These are phyloP conservation scores for Paxillus ammoniavirescens DNA, from an alignment of 768 basidiomycete genomes.

Conservation along the genomic window DNA sequence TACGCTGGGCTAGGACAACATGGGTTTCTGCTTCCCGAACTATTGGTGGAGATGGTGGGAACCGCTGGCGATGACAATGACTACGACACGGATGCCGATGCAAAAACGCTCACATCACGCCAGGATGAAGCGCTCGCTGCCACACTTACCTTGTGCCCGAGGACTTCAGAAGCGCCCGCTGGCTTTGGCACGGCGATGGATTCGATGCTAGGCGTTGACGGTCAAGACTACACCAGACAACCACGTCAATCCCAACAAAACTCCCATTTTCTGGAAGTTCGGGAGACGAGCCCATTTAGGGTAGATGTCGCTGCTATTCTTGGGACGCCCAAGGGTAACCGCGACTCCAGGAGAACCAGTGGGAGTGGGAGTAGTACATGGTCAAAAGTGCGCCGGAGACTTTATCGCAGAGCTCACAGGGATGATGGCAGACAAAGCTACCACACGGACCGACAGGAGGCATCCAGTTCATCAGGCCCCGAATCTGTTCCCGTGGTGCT, in stretches of 20 bases:
- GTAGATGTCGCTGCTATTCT: constrained; percentile 38
- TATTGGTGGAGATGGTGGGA: constrained; percentile 12
- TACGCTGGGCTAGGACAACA: constrained; percentile 3
- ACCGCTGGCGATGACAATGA: constrained; percentile 16
- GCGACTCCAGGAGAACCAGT: constrained; percentile 22
- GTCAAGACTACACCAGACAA: constrained; percentile 5
- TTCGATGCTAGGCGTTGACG: constrained; percentile 5
- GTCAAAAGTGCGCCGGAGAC: constrained; percentile 30
- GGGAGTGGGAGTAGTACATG: constrained; percentile 26
- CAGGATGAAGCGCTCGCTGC: constrained; percentile 39
- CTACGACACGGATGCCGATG: constrained; percentile 30
- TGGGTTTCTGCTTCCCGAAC: constrained; percentile 21
- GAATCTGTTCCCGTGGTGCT: constrained; percentile 32
- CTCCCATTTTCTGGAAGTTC: constrained; percentile 34
- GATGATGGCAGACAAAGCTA: constrained; percentile 26
- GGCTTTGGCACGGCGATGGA: neutral
- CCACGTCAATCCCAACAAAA: constrained; percentile 6
- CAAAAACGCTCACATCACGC: constrained; percentile 30
- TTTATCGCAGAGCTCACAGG: constrained; percentile 30
- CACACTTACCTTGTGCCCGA: constrained; percentile 44
- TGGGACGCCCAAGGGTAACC: constrained; percentile 12
- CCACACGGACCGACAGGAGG: constrained; percentile 16
- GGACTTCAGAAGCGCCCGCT: constrained; percentile 35
- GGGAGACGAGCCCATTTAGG: constrained; percentile 46
- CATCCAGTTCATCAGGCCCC: constrained; percentile 23